phyloP scores from a whole-genome alignment of 768 basidiomycete genomes.

The Crucibulum laeve region DNA sequence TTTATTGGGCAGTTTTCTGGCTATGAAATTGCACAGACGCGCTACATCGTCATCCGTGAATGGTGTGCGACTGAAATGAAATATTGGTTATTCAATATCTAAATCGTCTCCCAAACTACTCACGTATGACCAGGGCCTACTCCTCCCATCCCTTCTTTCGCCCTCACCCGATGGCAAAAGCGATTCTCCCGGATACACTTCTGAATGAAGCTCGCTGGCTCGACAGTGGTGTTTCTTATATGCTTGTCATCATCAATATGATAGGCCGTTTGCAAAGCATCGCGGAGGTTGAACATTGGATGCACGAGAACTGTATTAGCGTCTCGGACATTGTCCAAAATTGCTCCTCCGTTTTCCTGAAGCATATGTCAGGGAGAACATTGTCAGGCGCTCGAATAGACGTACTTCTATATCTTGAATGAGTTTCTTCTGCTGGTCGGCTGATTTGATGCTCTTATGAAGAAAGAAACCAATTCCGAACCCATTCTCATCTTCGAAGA shows the following conservation, averaged over 20 bases:
- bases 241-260: slow-evolving; percentile 8
- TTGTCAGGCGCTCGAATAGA: background rate
- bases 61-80: slow-evolving; percentile 11
- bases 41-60: slow-evolving; percentile 37
- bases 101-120: slow-evolving; percentile 4
- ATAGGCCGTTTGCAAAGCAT: slow-evolving; percentile 13
- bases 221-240: slow-evolving; percentile 15
- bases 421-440: slow-evolving; percentile 13
- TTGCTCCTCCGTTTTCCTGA: slow-evolving; percentile 24
- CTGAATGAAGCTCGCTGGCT: slow-evolving; percentile 20
- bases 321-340: slow-evolving; percentile 11
- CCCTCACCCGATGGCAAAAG: slow-evolving; percentile 13
- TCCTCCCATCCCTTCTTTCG: slow-evolving; percentile 26
- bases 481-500: slow-evolving; percentile 20
- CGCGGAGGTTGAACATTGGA: background rate
- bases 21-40: slow-evolving; percentile 30
- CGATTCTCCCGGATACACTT: slow-evolving; percentile 14
- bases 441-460: slow-evolving; percentile 23
- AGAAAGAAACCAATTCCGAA: slow-evolving; percentile 26
- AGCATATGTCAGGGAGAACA: background rate
- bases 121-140: too few relatives aligned
- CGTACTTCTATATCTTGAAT: slow-evolving; percentile 29
- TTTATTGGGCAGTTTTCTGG: slow-evolving; percentile 27
- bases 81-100: slow-evolving; percentile 5
- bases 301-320: slow-evolving; percentile 21